Base-by-base conservation (phyloP, 352 stramenopile species). In the Phytophthora sansomeana region DNA sequence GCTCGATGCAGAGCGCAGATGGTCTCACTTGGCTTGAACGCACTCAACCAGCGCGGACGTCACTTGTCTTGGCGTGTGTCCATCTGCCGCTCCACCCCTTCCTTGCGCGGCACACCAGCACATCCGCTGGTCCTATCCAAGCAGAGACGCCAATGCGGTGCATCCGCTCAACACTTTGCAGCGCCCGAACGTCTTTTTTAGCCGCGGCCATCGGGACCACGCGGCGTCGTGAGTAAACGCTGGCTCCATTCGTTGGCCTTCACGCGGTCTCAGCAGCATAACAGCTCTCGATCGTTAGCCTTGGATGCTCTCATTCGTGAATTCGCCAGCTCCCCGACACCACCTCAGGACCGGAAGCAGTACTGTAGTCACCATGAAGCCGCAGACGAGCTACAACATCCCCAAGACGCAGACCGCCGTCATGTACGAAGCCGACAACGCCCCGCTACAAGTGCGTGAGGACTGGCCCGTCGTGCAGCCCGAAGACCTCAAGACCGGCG, bases 401-500 rank as follows among this genome's bases (percentile, higher is more conserved):
- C 39, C 39, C 39, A 46, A 46, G 39, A 46, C 39, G 7, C 39
- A 63, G 47, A 76, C 57, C 5, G 78, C 78, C 14, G 58, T 85
- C 16, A 72, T 85, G 8, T 87, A 85, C 50, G 78, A 87, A 54
- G 61, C 77, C 30, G 63, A 79, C 60, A 77, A 75, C 36, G 66
- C 70, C 5, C 78, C 75, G 13, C 63, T 87, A 0, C 78, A 84
- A 50, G 75, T 87, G 24, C 73, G 73, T 47, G 52, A 72, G 24
- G 67, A 85, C 69, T 85, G 75, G 73, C 78, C 75, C 7, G 78
- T 87, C 6, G 62, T 69, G 3, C 78, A 87, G 49, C 74, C 73
- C 0, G 33, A 78, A 21, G 73, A 82, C 26, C 74, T 87, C 48
- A 74, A 79, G 51, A 24, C 75, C 0, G 78, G 78, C 3, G 64